These are phyloP conservation scores for Maudiozyma serrabonitensis DNA, from an alignment of 805 yeast species.

Conservation along the genomic window DNA sequence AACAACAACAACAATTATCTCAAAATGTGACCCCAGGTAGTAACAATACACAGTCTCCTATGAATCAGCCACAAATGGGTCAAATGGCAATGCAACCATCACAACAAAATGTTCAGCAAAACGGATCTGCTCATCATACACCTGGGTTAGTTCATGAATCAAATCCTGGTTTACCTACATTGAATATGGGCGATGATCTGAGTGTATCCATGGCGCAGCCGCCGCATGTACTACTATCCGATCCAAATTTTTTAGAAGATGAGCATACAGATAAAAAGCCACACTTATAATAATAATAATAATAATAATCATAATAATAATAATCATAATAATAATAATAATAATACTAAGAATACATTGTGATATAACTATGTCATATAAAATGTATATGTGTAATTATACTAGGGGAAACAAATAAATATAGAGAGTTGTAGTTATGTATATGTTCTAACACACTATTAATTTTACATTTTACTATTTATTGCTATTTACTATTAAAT, in stretches of 20 bases:
- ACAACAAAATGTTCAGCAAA: neutral
- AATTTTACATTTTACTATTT: too few relatives aligned
- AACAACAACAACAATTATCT: neutral
- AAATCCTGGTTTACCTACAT: neutral
- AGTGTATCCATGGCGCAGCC: neutral
- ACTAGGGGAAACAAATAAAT: too few relatives aligned
- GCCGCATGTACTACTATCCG: neutral
- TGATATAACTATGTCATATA: too few relatives aligned
- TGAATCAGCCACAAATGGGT: neutral
- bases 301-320: too few relatives aligned
- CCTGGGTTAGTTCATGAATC: neutral
- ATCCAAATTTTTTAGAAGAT: neutral
- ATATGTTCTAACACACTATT: too few relatives aligned
- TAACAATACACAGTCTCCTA: neutral
- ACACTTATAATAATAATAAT: neutral
- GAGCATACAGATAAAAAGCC: constrained; percentile 1
- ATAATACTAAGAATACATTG: too few relatives aligned
- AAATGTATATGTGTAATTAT: too few relatives aligned
- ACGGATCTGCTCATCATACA: neutral
- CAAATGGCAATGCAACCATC: neutral
- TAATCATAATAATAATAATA: too few relatives aligned
- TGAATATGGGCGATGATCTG: neutral
- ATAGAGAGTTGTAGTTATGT: too few relatives aligned
- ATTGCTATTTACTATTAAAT: too few relatives aligned
- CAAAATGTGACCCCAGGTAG: neutral